Evolutionary conservation across 257 asterid genomes (phyloP), one percentile per base, ranked within the genome.

Genomic region (Orobanche coerulescens): DNA sequence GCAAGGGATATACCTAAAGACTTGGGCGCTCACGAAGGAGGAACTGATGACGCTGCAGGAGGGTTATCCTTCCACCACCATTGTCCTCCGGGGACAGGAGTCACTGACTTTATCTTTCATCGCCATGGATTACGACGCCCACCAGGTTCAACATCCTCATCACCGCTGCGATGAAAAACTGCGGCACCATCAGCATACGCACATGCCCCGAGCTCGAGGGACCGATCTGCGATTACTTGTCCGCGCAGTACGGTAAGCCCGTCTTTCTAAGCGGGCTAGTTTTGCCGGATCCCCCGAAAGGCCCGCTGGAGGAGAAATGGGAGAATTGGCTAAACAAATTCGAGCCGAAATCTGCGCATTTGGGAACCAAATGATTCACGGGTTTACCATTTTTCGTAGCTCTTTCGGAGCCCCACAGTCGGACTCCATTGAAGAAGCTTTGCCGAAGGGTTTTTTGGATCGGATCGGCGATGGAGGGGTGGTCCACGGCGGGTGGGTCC

Each of bases 151-250:
- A 75, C 50, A 79, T 53, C 0, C 78, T 91, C 2, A 59, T 82
- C 59, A 65, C 84, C n/a, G 62, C 76, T 5, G 62, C 84, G 23
- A 71, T 84, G 81, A 40, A 40, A 10, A 58, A 65, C 36, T 75
- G 89, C 56, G 84, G 82, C 73, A 91, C 82, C 8, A 80, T 89
- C 4, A 72, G 86, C 0, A 82, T 86, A 10, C 81, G 95, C 13
- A 80, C 95, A 0, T 80, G 85, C 64, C 74, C 75, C 5, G 95
- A 86, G 66, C 36, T 84, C 0, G 94, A 89, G 62, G 94, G 89
- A 0, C 72, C 81, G 11, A 75, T 84, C 58, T 72, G 83, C 66
- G 89, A 80, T 33, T 82, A 89, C 74, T 23, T 89, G 1, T 73
- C 85, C 0, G 48, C 55, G 0, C 89, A 86, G 65, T 86, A 70